A percentile compares a stretch with the other conserved stretches of the same genome.
These are phyloP conservation scores for Histomonas meleagridis DNA, from an alignment of 208 protist species.

Conservation along the genomic window DNA sequence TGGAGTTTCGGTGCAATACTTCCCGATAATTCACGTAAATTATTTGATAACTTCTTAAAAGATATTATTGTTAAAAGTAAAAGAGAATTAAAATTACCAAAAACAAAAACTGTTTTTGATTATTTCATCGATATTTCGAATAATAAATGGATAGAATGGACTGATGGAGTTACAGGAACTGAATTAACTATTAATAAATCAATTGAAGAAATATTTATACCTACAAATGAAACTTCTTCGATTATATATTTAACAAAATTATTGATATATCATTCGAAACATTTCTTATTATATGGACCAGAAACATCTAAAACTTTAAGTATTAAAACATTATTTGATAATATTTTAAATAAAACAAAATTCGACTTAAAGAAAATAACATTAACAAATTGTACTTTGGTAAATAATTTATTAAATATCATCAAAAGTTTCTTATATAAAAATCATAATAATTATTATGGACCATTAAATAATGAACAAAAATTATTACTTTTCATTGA, in stretches of 20 bases:
- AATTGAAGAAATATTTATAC: not conserved
- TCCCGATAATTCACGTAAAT: constrained; percentile 65
- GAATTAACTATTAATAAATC: not conserved
- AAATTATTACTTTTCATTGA: constrained; percentile 78
- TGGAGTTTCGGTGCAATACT: constrained; percentile 86
- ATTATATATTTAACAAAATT: not conserved
- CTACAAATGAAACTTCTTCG: not conserved
- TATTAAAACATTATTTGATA: not conserved
- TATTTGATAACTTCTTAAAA: constrained; percentile 60
- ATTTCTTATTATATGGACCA: not conserved
- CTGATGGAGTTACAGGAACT: not conserved
- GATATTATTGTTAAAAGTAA: constrained; percentile 56
- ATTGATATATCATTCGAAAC: not conserved
- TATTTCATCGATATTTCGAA: constrained; percentile 44
- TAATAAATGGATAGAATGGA: not conserved
- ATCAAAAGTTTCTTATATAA: constrained; percentile 17
- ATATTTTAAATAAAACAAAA: constrained; percentile 47
- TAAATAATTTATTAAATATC: not conserved
- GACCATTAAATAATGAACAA: not conserved
- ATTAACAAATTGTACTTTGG: constrained; percentile 76
- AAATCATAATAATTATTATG: not conserved
- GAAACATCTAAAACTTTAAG: constrained; percentile 26
- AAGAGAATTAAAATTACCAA: constrained; percentile 48
- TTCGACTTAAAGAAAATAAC: constrained; percentile 64
- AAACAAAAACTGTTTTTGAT: constrained; percentile 38